Percentiles rank a stretch among this genome's conserved stretches.
Evolutionary conservation across 371 early-diverging fungal genomes (phyloP).

Genomic region (Syncephalis plumigaleata): DNA sequence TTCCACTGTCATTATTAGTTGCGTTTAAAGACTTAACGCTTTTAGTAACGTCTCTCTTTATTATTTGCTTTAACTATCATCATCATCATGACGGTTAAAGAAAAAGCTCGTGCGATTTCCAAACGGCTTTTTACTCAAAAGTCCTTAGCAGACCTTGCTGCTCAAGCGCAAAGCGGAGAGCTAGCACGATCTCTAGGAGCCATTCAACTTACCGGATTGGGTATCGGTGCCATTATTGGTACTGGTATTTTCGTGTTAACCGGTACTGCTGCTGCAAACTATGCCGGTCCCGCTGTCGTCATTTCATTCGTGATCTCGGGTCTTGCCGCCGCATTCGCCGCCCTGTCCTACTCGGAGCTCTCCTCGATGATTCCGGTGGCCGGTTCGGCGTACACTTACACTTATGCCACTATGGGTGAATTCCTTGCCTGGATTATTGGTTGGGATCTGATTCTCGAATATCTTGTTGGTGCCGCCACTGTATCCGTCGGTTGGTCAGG

Average conservation of each 20-base stretch:
- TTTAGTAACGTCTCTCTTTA: no score
- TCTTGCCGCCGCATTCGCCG: constrained; percentile 48
- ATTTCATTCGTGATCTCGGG: constrained; percentile 57
- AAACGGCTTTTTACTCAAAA: neutral
- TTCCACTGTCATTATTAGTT: no score
- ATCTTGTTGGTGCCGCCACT: constrained; percentile 57
- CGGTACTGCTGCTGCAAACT: constrained; percentile 44
- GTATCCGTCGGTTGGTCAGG: constrained; percentile 53
- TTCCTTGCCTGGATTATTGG: constrained; percentile 70
- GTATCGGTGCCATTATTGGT: constrained; percentile 58
- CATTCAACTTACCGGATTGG: constrained; percentile 14
- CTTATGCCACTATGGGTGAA: constrained; percentile 73
- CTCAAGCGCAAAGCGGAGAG: neutral
- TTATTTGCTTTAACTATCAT: no score
- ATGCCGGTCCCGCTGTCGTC: constrained; percentile 64
- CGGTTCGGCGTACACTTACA: constrained; percentile 71
- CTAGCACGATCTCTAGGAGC: constrained; percentile 3
- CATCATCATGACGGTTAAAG: no score
- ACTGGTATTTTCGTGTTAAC: constrained; percentile 26
- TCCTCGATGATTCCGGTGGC: constrained; percentile 68
- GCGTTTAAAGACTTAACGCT: no score
- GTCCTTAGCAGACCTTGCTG: neutral
- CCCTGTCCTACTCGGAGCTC: constrained; percentile 63
- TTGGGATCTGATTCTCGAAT: constrained; percentile 71
- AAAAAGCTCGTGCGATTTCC: no score